Base-by-base conservation (phyloP, 257 asterid genomes). In the Solanum sejunctum region DNA sequence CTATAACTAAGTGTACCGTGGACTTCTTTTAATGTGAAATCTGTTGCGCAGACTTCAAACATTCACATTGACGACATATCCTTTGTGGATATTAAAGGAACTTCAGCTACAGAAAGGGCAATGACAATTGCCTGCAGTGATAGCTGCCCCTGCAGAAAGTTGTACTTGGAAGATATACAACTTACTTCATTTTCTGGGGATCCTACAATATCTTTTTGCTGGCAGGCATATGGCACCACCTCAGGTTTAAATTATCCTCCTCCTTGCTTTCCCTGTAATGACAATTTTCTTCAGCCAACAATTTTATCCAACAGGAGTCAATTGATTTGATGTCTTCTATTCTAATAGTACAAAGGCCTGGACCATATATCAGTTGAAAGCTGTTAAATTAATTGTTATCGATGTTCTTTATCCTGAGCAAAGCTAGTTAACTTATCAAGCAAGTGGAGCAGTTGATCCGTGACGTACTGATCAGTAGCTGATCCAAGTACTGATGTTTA, bases 181-280 rank as follows among this genome's bases (percentile, higher is more conserved):
- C 93, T 95, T 32, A 17, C 79, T 13, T 78, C 95, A 2, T 9
- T 58, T 17, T 39, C 88, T 23, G 96, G 90, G 7, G 86, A 92
- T 43, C 61, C 71, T 36, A 86, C 88, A 39, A 89, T 66, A 16
- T 92, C 95, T 0, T 88, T 85, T 86, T 95, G 99, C 81, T 95
- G 99, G 99, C 87, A 95, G 85, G 97, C 98, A 10, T 90, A 92
- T 23, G 99, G 99, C 18, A 87, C 89, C 17, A 92, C 87, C 91
- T 70, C 87, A 5, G 94, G 96, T 20, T 9, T 60, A 45, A 84
- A 92, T 3, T 88, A 88, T 45, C 98, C 99, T 6, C 72, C 88
- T 4, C 87, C 97, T 71, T 95, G 99, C 86, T 82, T 95, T 69
- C 77, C 91, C n/a, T 87, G 93, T 47, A 88, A 87, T 80, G 90